phyloP scores from a whole-genome alignment of 2,329 filamentous ascomycete species.

The Cordyceps fumosorosea region DNA sequence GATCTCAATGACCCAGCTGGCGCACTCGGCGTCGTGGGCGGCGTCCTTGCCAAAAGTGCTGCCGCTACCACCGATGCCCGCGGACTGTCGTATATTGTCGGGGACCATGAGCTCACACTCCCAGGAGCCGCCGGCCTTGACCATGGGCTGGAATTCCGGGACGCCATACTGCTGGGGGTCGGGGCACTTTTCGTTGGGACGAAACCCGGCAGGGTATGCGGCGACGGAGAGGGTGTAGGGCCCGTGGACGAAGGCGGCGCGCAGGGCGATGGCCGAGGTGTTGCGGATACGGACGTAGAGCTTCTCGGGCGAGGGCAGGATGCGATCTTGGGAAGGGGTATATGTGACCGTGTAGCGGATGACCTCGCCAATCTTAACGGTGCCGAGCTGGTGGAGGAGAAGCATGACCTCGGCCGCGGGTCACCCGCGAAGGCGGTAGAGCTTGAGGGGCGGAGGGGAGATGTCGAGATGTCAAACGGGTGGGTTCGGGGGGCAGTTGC shows the following conservation, averaged over 20 bases:
- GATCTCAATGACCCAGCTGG: constrained; percentile 87
- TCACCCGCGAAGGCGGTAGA: constrained; percentile 2
- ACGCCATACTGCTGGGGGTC: constrained; percentile 64
- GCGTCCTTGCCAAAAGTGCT: constrained; percentile 37
- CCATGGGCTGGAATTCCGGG: constrained; percentile 90
- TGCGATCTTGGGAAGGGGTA: constrained; percentile 79
- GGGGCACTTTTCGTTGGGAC: constrained; percentile 72
- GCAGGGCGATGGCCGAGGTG: constrained; percentile 79
- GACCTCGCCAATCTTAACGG: constrained; percentile 89
- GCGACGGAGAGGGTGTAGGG: constrained; percentile 87
- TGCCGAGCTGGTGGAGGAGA: constrained; percentile 83
- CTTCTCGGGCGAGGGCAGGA: constrained; percentile 74
- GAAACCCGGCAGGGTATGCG: constrained; percentile 75
- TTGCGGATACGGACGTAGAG: constrained; percentile 88
- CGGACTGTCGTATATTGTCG: constrained; percentile 64
- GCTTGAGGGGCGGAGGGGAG: neutral
- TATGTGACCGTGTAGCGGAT: constrained; percentile 91
- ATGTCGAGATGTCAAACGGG: neutral
- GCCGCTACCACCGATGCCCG: constrained; percentile 40
- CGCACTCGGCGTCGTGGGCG: constrained; percentile 46
- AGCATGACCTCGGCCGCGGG: constrained; percentile 58
- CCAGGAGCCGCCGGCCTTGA: constrained; percentile 91
- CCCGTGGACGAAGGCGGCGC: constrained; percentile 92
- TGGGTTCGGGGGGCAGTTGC: neutral
- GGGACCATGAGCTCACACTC: constrained; percentile 74